phyloP scores from a whole-genome alignment of 257 asterid genomes.

The Cinchona pubescens region DNA sequence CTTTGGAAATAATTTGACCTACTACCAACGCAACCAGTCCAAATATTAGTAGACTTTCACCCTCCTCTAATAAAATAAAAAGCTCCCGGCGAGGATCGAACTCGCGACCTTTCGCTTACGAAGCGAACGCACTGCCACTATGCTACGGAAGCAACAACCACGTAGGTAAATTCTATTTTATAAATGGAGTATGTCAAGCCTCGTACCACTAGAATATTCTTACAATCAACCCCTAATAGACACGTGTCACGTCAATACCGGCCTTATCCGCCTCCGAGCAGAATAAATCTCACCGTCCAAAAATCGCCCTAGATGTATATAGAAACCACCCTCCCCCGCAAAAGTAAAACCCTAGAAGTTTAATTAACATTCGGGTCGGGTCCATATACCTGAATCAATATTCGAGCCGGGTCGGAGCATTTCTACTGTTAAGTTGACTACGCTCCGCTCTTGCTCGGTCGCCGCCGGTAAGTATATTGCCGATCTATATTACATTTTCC shows the following conservation, averaged over 20 bases:
- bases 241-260: conserved; percentile 7
- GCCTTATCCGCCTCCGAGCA: not conserved
- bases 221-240: not conserved
- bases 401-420: not conserved
- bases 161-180: too few relatives aligned
- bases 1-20: too few relatives aligned
- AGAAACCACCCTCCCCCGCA: too few relatives aligned
- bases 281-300: not conserved
- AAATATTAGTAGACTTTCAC: too few relatives aligned
- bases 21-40: too few relatives aligned
- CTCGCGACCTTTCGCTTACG: conserved; percentile 99
- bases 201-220: too few relatives aligned
- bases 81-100: conserved; percentile 99
- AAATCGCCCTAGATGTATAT: too few relatives aligned
- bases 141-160: conserved; percentile 94
- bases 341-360: too few relatives aligned
- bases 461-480: conserved; percentile 2
- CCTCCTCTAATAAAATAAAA: too few relatives aligned
- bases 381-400: too few relatives aligned
- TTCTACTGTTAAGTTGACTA: not conserved
- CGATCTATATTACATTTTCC: not conserved
- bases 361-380: too few relatives aligned
- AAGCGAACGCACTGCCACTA: conserved; percentile 99
- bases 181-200: too few relatives aligned
- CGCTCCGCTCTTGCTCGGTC: not conserved